Evolutionary conservation across 148 eudicot genomes (phyloP).

Genomic region (Silene latifolia): DNA sequence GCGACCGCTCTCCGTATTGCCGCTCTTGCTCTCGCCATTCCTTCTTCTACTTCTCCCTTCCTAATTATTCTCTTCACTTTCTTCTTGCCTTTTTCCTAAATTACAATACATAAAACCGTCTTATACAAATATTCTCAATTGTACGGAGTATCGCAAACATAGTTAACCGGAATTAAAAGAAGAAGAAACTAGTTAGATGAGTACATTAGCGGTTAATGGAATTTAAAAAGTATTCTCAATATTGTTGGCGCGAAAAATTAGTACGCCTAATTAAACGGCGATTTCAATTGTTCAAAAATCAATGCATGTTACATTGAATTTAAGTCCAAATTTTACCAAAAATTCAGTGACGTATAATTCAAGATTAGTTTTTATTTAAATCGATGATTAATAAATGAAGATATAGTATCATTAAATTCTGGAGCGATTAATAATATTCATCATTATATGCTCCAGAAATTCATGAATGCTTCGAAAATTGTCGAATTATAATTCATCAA

Average conservation of each 20-base stretch:
- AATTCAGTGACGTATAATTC: neutral
- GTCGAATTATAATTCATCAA: neutral
- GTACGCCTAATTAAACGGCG: neutral
- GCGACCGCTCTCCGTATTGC: slow-evolving; percentile 43
- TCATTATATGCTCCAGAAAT: slow-evolving; percentile 2
- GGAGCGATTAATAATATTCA: neutral
- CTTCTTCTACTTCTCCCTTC: slow-evolving; percentile 38
- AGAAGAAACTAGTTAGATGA: too few species aligned
- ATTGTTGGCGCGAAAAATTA: neutral
- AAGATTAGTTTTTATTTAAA: neutral
- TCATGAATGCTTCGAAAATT: slow-evolving; percentile 3
- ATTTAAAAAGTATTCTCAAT: too few species aligned
- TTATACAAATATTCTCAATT: too few species aligned
- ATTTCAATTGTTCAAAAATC: neutral
- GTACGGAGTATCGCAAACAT: too few species aligned
- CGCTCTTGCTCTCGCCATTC: slow-evolving; percentile 63
- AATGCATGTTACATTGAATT: neutral
- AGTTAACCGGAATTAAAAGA: too few species aligned
- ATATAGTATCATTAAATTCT: too few species aligned
- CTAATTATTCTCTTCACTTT: neutral
- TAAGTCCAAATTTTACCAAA: neutral
- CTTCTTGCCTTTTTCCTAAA: neutral
- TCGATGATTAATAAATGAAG: neutral
- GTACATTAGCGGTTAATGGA: too few species aligned
- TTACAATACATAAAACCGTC: neutral